A percentile compares a stretch with the other conserved stretches of the same genome.
Evolutionary conservation across 1,284 basidiomycete species (phyloP).

Genomic region (Irpex sp.): DNA sequence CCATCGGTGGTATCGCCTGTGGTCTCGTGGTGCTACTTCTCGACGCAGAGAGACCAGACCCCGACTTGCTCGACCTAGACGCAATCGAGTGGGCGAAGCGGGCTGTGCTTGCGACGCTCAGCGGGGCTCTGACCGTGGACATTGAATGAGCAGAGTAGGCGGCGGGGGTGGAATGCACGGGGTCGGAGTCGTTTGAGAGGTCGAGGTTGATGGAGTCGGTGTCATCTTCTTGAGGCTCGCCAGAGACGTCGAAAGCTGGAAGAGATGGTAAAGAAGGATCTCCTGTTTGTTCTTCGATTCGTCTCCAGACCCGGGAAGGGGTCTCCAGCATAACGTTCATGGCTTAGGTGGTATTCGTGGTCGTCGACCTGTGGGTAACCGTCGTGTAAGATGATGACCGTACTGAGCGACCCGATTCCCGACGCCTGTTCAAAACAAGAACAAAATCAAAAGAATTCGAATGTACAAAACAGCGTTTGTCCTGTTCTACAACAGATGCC

Average conservation of each 20-base stretch:
- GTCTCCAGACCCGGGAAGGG: slow-evolving; percentile 72
- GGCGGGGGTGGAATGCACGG: slow-evolving; percentile 63
- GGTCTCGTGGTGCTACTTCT: slow-evolving; percentile 7
- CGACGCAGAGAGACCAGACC: slow-evolving; percentile 9
- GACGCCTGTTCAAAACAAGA: no score
- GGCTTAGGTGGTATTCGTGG: neutral
- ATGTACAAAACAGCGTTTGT: no score
- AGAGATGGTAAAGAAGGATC: slow-evolving; percentile 76
- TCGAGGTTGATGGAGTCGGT: slow-evolving; percentile 23
- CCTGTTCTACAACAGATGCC: neutral
- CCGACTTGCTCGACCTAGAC: slow-evolving; percentile 31
- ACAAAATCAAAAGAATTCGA: no score
- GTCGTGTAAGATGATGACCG: no score
- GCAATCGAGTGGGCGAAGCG: slow-evolving; percentile 69
- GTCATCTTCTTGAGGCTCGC: slow-evolving; percentile 16
- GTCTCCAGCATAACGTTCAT: slow-evolving; percentile 52
- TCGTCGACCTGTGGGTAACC: neutral
- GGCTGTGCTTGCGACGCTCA: slow-evolving; percentile 55
- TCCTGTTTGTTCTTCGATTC: slow-evolving; percentile 64
- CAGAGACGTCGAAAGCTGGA: slow-evolving; percentile 61
- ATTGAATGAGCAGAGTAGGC: slow-evolving; percentile 34
- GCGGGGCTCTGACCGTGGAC: slow-evolving; percentile 42
- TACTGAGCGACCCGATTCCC: no score
- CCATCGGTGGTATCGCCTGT: neutral
- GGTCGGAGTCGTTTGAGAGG: slow-evolving; percentile 24